Conservation (phyloP, 1,284 basidiomycete genomes). For the Rhodotorula sp. region DNA sequence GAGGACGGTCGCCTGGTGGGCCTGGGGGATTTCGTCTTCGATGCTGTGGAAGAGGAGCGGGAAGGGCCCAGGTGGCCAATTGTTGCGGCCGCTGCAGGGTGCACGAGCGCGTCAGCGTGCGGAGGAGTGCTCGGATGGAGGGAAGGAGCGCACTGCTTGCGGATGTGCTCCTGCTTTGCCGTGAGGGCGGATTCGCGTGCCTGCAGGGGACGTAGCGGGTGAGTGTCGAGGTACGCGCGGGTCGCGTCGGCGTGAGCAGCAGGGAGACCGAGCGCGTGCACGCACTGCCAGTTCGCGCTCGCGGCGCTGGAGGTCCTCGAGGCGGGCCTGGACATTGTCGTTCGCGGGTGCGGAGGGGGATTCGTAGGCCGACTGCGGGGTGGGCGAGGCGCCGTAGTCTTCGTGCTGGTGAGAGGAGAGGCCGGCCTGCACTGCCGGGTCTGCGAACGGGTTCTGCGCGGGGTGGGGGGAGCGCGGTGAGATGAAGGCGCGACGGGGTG, state of each 20-base stretch:
- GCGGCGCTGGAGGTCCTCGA: slow-evolving; percentile 67
- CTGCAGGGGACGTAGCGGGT: background rate
- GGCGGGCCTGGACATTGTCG: slow-evolving; percentile 53
- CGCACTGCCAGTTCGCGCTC: slow-evolving; percentile 70
- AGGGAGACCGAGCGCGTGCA: background rate
- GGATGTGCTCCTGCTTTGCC: slow-evolving; percentile 62
- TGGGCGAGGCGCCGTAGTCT: slow-evolving; percentile 16
- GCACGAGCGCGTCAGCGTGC: background rate
- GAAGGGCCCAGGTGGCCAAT: slow-evolving; percentile 73
- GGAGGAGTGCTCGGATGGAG: too few species aligned
- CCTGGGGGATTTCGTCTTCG: slow-evolving; percentile 79
- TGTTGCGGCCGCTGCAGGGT: slow-evolving; percentile 71
- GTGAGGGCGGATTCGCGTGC: slow-evolving; percentile 70
- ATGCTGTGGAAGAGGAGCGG: slow-evolving; percentile 94
- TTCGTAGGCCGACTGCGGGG: slow-evolving; percentile 6
- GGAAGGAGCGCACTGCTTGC: slow-evolving; percentile 53
- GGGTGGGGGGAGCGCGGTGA: background rate
- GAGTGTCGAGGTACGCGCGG: background rate
- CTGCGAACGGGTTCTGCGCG: slow-evolving; percentile 31
- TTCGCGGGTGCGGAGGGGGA: slow-evolving; percentile 12
- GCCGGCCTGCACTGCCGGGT: slow-evolving; percentile 46
- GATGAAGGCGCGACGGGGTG: background rate
- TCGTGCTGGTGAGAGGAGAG: slow-evolving; percentile 8
- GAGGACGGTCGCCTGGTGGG: slow-evolving; percentile 73
- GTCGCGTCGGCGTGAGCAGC: too few species aligned